Percentiles rank a stretch among this genome's conserved stretches.
Evolutionary conservation across 164 flowering plant genomes (phyloP).

Genomic region (Litsea cubeba): DNA sequence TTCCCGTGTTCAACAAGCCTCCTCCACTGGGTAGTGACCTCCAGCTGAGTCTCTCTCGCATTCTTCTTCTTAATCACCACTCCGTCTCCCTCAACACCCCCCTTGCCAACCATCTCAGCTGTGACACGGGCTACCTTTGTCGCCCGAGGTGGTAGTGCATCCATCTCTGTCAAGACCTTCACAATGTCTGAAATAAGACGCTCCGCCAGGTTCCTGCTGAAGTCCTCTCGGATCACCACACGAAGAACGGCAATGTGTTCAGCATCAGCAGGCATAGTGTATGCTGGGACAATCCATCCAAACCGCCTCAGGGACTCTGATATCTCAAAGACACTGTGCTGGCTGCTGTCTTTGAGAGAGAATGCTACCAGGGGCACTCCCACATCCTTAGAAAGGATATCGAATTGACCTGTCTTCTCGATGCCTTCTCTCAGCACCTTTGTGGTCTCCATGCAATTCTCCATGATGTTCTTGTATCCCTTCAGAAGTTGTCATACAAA

Average conservation of each 20-base stretch:
- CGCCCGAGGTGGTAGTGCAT: conserved; percentile 16
- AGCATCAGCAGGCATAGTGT: conserved; percentile 35
- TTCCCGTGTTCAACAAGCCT: conserved; percentile 23
- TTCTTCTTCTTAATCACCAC: conserved; percentile 20
- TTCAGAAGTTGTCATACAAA: conserved; percentile 9
- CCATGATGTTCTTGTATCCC: conserved; percentile 58
- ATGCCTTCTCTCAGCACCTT: conserved; percentile 37
- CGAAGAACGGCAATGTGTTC: conserved; percentile 28
- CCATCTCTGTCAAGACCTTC: conserved; percentile 44
- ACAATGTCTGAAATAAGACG: conserved; percentile 39
- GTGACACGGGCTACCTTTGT: conserved; percentile 22
- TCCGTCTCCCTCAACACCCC: background rate
- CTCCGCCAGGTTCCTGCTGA: conserved; percentile 51
- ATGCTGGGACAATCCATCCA: conserved; percentile 72
- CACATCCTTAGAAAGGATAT: conserved; percentile 52
- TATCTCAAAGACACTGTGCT: conserved; percentile 45
- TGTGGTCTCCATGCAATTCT: conserved; percentile 55
- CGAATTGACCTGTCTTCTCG: conserved; percentile 44
- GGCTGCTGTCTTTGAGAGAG: conserved; percentile 48
- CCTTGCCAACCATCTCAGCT: conserved; percentile 11
- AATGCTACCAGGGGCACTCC: conserved; percentile 68
- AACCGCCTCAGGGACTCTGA: conserved; percentile 42
- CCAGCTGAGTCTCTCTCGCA: conserved; percentile 18
- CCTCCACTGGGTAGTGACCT: conserved; percentile 36
- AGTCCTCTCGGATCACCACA: conserved; percentile 62